These are phyloP conservation scores for Arxiozyma slooffiae DNA, from an alignment of 1,139 yeast species.

Conservation along the genomic window DNA sequence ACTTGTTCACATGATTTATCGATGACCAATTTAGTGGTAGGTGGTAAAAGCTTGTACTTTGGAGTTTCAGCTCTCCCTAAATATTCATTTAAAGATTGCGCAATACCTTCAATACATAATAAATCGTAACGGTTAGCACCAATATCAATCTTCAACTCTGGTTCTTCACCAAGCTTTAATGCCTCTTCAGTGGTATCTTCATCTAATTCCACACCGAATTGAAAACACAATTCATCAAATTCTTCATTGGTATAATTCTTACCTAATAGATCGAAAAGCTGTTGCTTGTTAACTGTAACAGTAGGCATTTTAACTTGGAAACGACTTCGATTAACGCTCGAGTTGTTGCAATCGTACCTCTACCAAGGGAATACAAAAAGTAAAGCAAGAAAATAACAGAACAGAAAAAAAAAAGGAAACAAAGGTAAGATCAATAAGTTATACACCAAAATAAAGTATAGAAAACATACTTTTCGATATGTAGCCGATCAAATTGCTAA, in stretches of 20 bases:
- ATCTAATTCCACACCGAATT: slow-evolving; percentile 93
- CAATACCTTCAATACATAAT: slow-evolving; percentile 96
- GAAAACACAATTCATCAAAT: slow-evolving; percentile 94
- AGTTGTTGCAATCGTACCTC: not conserved
- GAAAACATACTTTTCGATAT: too few relatives aligned
- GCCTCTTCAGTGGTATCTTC: slow-evolving; percentile 84
- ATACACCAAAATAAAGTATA: too few relatives aligned
- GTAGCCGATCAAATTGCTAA: not conserved
- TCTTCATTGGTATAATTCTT: slow-evolving; percentile 77
- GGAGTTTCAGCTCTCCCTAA: slow-evolving; percentile 64
- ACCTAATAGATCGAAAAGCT: slow-evolving; percentile 74
- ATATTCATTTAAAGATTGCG: slow-evolving; percentile 87
- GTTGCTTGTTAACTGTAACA: slow-evolving; percentile 87
- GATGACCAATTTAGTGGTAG: slow-evolving; percentile 59
- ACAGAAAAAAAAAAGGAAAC: too few relatives aligned
- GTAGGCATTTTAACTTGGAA: slow-evolving; percentile 69
- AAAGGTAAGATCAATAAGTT: not conserved
- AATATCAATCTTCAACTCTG: slow-evolving; percentile 90
- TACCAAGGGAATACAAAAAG: too few relatives aligned
- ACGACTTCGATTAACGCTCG: not conserved
- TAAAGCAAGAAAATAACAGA: not conserved
- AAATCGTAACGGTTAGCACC: slow-evolving; percentile 98
- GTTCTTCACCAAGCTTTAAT: slow-evolving; percentile 71
- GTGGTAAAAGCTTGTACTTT: slow-evolving; percentile 49
- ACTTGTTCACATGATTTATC: slow-evolving; percentile 60